Evolutionary conservation across 768 basidiomycete species (phyloP), one percentile per base, ranked within the genome.

Genomic region (Steccherinum ochraceum): DNA sequence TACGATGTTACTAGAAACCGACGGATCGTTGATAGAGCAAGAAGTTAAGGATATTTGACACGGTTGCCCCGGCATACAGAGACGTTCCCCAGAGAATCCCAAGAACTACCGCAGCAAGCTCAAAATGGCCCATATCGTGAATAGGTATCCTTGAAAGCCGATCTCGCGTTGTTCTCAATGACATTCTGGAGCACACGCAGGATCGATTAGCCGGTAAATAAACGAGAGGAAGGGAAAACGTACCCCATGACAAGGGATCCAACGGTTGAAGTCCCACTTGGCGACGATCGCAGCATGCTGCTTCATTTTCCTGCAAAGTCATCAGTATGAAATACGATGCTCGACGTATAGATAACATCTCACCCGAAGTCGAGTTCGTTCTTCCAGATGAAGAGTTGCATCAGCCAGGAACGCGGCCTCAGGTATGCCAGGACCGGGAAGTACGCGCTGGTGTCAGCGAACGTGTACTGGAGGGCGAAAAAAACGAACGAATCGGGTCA

Each of bases 231-330:
- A 35, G 30, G 21, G n/a, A 45, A 39, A 21, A 53, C 71, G 51
- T 50, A 72, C 73, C 18, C 73, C 75, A 62, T 86, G 83, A 54
- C 84, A 86, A 54, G 82, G 81, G 40, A 85, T 84, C 52, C 81
- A 80, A 26, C 78, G 70, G 12, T 81, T 73, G 58, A 86, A 85
- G 53, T 81, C 78, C 88, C 88, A 89, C 1, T 64, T 71, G 2
- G 76, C 72, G 2, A 89, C 86, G 3, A 69, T 78, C 53, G 72
- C 74, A 3, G 78, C 80, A 49, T 83, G 79, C 12, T 75, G 69
- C 25, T 67, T 69, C 83, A 86, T 86, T 19, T 63, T 63, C 27
- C 71, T 70, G 56, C 23, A 45, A 20, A 26, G 25, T 35, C 16
- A 16, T 35, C 30, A 35, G 30, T 35, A 26, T 12, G 10, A 10